Evolutionary conservation across 805 yeast species (phyloP).

Genomic region (Dipodascus geniculatus): DNA sequence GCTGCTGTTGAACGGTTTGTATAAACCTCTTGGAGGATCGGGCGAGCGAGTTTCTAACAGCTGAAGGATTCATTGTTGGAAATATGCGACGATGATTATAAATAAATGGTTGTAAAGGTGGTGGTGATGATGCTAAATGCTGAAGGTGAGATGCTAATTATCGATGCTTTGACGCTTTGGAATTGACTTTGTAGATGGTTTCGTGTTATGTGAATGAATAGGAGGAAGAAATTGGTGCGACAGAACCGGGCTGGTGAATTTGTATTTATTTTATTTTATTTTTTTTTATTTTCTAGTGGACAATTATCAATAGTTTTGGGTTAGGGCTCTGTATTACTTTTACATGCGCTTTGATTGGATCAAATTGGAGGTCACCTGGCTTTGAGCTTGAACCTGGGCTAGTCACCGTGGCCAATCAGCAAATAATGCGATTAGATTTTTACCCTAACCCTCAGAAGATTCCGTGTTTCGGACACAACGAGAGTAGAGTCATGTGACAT

Average conservation of each 20-base stretch:
- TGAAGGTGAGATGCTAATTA: not conserved
- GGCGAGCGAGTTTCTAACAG: not conserved
- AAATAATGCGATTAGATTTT: not conserved
- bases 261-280: not conserved
- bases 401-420: not conserved
- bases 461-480: not conserved
- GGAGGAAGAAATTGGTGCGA: not conserved
- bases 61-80: not conserved
- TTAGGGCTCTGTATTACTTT: not conserved
- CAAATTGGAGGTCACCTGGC: not conserved
- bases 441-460: not conserved
- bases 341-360: not conserved
- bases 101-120: not conserved
- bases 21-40: constrained; percentile 1
- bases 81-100: not conserved
- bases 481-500: not conserved
- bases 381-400: not conserved
- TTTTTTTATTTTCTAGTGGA: not conserved
- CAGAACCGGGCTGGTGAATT: not conserved
- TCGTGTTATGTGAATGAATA: not conserved
- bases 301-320: not conserved
- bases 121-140: not conserved
- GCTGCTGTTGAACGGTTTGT: constrained; percentile 2
- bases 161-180: not conserved
- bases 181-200: not conserved